These are phyloP conservation scores for Paracamarosporium sp. DNA, from an alignment of 2,329 filamentous ascomycete species.

Conservation along the genomic window DNA sequence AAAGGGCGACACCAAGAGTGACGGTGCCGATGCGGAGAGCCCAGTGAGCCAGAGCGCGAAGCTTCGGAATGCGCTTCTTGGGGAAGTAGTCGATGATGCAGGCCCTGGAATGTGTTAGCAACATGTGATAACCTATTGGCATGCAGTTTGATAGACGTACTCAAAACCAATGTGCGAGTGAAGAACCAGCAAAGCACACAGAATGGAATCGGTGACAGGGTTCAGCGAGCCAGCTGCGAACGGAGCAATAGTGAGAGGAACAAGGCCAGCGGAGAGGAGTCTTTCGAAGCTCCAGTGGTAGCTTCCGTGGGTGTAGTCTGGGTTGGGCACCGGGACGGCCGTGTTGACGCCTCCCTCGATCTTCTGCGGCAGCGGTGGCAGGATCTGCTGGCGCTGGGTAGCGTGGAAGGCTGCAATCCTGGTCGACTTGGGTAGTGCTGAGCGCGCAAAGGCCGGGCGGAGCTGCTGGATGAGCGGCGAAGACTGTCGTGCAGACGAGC, in stretches of 20 bases:
- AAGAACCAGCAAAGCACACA: slow-evolving; percentile 82
- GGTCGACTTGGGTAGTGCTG: slow-evolving; percentile 48
- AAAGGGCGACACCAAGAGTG: slow-evolving; percentile 84
- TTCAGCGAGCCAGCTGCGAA: slow-evolving; percentile 93
- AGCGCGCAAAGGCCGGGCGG: slow-evolving; percentile 50
- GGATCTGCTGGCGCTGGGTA: slow-evolving; percentile 74
- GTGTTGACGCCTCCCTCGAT: slow-evolving; percentile 87
- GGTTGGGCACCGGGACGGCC: slow-evolving; percentile 73
- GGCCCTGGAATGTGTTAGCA: slow-evolving; percentile 53
- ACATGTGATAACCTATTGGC: background rate
- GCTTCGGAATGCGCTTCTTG: slow-evolving; percentile 69
- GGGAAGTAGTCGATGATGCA: slow-evolving; percentile 93
- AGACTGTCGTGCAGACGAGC: slow-evolving; percentile 44
- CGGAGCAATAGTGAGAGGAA: slow-evolving; percentile 87
- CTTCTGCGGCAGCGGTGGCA: slow-evolving; percentile 87
- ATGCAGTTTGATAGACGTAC: slow-evolving; percentile 51
- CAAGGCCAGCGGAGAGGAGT: slow-evolving; percentile 76
- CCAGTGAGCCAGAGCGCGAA: slow-evolving; percentile 76
- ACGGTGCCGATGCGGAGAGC: slow-evolving; percentile 78
- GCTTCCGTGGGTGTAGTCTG: slow-evolving; percentile 82
- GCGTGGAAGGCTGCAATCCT: slow-evolving; percentile 85
- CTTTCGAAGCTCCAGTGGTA: slow-evolving; percentile 99
- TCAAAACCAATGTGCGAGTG: slow-evolving; percentile 98
- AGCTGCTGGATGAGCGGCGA: slow-evolving; percentile 43
- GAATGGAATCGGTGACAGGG: slow-evolving; percentile 83